A percentile compares a stretch with the other conserved stretches of the same genome.
Evolutionary conservation across 2,329 filamentous ascomycete species (phyloP).

Genomic region (Trichocomaceae sp.): DNA sequence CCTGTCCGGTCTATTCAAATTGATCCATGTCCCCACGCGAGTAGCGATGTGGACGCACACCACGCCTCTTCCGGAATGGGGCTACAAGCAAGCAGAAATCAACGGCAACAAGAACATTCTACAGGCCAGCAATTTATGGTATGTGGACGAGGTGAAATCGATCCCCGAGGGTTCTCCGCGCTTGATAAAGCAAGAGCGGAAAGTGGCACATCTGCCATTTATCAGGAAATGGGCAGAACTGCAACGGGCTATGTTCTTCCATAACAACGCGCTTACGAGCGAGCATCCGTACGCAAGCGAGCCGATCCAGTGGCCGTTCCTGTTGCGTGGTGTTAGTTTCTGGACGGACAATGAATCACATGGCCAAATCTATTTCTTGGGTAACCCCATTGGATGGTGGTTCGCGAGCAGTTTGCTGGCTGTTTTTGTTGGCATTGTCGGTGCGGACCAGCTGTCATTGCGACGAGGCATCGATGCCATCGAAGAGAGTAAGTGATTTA

Average conservation of each 20-base stretch:
- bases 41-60: constrained; percentile 99
- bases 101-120: constrained; percentile 96
- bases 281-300: constrained; percentile 93
- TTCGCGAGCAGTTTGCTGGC: constrained; percentile 84
- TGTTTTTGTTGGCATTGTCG: constrained; percentile 85
- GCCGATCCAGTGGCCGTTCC: constrained; percentile 96
- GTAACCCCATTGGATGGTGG: constrained; percentile 98
- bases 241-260: constrained; percentile 97
- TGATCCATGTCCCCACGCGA: constrained; percentile 88
- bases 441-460: constrained; percentile 87
- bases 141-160: constrained; percentile 83
- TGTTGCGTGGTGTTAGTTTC: constrained; percentile 95
- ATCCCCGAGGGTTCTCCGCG: constrained; percentile 65
- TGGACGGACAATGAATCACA: constrained; percentile 95
- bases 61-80: constrained; percentile 94
- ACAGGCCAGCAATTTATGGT: constrained; percentile 89
- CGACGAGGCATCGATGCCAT: constrained; percentile 89
- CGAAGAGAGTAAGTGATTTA: constrained; percentile 67
- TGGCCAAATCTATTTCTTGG: constrained; percentile 97
- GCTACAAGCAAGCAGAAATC: constrained; percentile 94
- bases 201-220: constrained; percentile 82
- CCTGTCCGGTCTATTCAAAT: constrained; percentile 87
- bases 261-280: constrained; percentile 96
- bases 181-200: constrained; percentile 65
- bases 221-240: constrained; percentile 92